Base-by-base conservation (phyloP, 257 asterid species). In the Solanum appendiculatum region DNA sequence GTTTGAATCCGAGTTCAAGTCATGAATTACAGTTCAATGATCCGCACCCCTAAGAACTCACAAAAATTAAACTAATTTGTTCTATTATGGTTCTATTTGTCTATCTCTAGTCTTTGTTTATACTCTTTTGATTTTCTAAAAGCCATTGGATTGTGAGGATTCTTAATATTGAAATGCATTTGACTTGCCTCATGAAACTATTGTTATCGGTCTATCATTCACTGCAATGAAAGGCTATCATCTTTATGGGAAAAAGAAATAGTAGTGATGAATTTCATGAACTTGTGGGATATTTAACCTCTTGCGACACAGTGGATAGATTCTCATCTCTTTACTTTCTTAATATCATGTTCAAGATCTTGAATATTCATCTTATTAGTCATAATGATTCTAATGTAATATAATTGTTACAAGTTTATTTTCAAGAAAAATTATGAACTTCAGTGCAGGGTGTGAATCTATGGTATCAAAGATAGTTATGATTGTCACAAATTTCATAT, bases 31-130 rank as follows among this genome's bases (percentile, higher is more conserved):
- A 91, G 66, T 90, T 94, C 40, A 92, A 90, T 34, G 91, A 92
- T 58, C 89, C 92, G 16, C 91, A 93, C 66, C 88, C 91, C 9
- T 95, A 94, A 73, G 92, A 90, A 36, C 88, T 96, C 1, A 96
- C 93, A 1, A 94, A 93, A 91, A 91, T 91, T 73, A 97, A 98
- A 83, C 82, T 94, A 3, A 94, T 94, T 9, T 94, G 97, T 84
- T 94, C 97, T 18, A 88, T 94, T 6, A 88, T 95, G 40, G 98
- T 96, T 87, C 97, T 93, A 88, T 93, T 98, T 21, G 96, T 95
- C 12, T 83, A 94, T 88, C 37, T 40, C 25, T 78, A 31, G 23
- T 31, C 27, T 16, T 78, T 36, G 68, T 68, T 36, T 40, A 40
- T 40, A 40, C 1, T 9, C n/a, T 40, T 40, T 40, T 7, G 7